These are phyloP conservation scores for Hapsidospora chrysogenum DNA, from an alignment of 495 filamentous ascomycete species.

Conservation along the genomic window DNA sequence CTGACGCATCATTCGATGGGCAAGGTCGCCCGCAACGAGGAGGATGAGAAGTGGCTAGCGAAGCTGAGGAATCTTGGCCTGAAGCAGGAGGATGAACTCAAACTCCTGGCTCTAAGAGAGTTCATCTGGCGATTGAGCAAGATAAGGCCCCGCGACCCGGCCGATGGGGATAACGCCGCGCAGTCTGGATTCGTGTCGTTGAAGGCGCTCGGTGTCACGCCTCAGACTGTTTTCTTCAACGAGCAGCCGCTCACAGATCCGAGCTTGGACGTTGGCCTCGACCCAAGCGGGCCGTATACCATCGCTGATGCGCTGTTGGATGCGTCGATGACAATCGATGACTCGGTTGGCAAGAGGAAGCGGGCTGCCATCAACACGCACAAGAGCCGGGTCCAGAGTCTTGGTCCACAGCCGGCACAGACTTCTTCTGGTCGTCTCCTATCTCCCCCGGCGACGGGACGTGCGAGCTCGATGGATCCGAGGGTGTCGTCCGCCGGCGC, in stretches of 20 bases:
- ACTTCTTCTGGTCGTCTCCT: slow-evolving; percentile 1
- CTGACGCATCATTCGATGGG: slow-evolving; percentile 13
- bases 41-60: slow-evolving; percentile 89
- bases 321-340: slow-evolving; percentile 78
- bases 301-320: slow-evolving; percentile 86
- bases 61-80: slow-evolving; percentile 74
- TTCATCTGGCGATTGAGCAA: slow-evolving; percentile 79
- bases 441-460: slow-evolving; percentile 17
- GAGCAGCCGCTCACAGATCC: slow-evolving; percentile 28
- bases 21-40: slow-evolving; percentile 60
- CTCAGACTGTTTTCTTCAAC: slow-evolving; percentile 87
- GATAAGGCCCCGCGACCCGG: slow-evolving; percentile 42
- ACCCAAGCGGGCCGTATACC: slow-evolving; percentile 42
- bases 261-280: slow-evolving; percentile 6
- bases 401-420: slow-evolving; percentile 9
- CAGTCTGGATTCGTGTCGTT: slow-evolving; percentile 57
- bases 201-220: slow-evolving; percentile 51
- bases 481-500: slow-evolving; percentile 13
- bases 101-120: slow-evolving; percentile 69
- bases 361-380: slow-evolving; percentile 35
- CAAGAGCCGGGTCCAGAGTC: slow-evolving; percentile 26
- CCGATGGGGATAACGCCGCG: slow-evolving; percentile 12
- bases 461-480: slow-evolving; percentile 12
- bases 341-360: slow-evolving; percentile 38
- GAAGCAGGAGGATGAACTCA: slow-evolving; percentile 70